Evolutionary conservation across 1,284 basidiomycete genomes (phyloP).

Genomic region (Tilletia indica): DNA sequence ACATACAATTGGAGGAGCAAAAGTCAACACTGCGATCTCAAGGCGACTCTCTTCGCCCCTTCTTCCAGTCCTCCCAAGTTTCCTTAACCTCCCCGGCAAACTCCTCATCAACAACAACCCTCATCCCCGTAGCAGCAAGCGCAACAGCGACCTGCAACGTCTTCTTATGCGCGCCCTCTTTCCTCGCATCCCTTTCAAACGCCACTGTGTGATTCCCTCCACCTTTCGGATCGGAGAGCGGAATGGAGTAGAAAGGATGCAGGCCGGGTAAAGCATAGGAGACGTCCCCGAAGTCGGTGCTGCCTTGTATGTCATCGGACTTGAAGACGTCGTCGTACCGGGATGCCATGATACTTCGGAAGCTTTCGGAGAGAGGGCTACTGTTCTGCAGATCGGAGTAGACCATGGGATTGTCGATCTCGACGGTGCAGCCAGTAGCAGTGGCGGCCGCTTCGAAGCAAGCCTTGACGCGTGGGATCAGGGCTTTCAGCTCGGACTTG

Average conservation of each 20-base stretch:
- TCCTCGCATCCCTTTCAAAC: not conserved
- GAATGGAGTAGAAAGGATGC: not conserved
- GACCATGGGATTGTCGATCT: conserved; percentile 56
- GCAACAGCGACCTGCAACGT: not conserved
- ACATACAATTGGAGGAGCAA: too few relatives aligned
- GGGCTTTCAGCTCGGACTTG: conserved; percentile 61
- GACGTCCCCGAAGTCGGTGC: conserved; percentile 56
- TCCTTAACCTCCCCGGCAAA: not conserved
- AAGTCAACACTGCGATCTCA: not conserved
- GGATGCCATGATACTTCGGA: conserved; percentile 52
- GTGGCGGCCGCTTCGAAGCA: conserved; percentile 73
- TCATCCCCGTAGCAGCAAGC: not conserved
- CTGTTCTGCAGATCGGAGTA: conserved; percentile 55
- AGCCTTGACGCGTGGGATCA: conserved; percentile 63
- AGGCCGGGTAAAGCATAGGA: conserved; percentile 52
- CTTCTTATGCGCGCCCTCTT: not conserved
- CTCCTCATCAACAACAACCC: not conserved
- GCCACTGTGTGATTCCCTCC: not conserved
- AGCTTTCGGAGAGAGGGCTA: conserved; percentile 29
- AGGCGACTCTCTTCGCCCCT: not conserved
- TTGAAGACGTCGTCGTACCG: conserved; percentile 23
- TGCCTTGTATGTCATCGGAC: conserved; percentile 30
- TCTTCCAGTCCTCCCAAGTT: not conserved
- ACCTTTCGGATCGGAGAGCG: not conserved
- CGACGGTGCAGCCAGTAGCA: conserved; percentile 68